Evolutionary conservation across 2,329 filamentous ascomycete genomes (phyloP), one percentile per base, ranked within the genome.

Genomic region (Cladosporium sp.): DNA sequence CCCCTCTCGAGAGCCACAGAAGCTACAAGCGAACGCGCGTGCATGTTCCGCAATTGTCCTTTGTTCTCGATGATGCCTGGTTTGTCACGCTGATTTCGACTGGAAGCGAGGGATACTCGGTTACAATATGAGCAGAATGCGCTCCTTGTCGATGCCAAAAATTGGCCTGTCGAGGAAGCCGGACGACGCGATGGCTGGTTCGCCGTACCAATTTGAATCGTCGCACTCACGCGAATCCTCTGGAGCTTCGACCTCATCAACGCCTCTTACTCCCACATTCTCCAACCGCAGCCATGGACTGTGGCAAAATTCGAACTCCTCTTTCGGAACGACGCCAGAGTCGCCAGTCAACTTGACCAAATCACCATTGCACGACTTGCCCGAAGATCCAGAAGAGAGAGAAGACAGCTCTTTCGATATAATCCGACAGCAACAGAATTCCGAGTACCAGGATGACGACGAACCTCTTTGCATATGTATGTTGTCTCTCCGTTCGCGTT

Each of bases 311-410:
- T 95, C 92, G 0, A 84, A 85, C 31, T 96, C 93, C 1, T 96
- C 93, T 5, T 82, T 92, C 65, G 89, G 91, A 65, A 83, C 91
- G 10, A 80, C 83, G 35, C 81, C 85, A 78, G 68, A 89, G 83
- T 64, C 89, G 83, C 67, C 89, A 84, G 66, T 84, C 80, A 74
- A 72, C 46, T 60, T 82, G 81, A 80, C 86, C 0, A 91, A 91
- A 78, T 84, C 86, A 67, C 85, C 84, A 62, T 82, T 97, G 68
- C 90, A 92, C 18, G 91, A 95, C 72, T 90, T 97, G 23, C 86
- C 93, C 73, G 93, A 97, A 77, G 93, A 96, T 73, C 88, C 90
- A 2, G 79, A 88, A 50, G 90, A 93, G 76, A 85, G 85, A 63
- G 90, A 90, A 26, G 86, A 88, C 31, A 83, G 84, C 62, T 81